Percentiles rank a stretch among this genome's conserved stretches.
Conservation (phyloP, 208 protist genomes). For the Acanthamoeba quina region DNA sequence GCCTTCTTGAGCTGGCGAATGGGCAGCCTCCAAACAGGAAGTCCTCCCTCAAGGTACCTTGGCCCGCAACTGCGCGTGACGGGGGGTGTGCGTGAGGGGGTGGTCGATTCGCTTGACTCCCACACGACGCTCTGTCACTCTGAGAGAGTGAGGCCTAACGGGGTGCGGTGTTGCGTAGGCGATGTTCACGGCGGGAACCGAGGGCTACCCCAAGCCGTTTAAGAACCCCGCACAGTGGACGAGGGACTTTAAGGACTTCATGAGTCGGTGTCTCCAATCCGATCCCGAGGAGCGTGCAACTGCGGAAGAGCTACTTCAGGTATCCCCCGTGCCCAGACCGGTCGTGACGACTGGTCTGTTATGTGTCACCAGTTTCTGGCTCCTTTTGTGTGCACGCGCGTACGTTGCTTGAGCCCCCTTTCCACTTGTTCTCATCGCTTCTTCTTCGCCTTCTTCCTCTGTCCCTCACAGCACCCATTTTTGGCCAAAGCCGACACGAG, state of each 20-base stretch:
- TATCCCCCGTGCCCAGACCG: not conserved
- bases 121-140: not conserved
- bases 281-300: slow-evolving; percentile 62
- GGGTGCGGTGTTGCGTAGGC: not conserved
- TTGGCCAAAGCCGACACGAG: slow-evolving; percentile 77
- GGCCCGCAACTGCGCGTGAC: not conserved
- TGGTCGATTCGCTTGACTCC: not conserved
- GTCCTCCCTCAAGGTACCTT: slow-evolving; percentile 69
- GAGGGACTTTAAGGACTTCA: slow-evolving; percentile 73
- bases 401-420: not conserved
- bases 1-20: slow-evolving; percentile 74
- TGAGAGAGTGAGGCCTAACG: too few species aligned
- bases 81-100: too few species aligned
- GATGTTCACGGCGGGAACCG: slow-evolving; percentile 72
- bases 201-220: slow-evolving; percentile 67
- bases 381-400: too few species aligned
- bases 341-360: too few species aligned
- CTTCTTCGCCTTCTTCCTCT: not conserved
- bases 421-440: too few species aligned
- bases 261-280: slow-evolving; percentile 47
- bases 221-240: slow-evolving; percentile 73
- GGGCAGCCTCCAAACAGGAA: slow-evolving; percentile 74
- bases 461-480: slow-evolving; percentile 77
- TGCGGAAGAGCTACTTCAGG: slow-evolving; percentile 63
- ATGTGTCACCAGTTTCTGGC: not conserved